Evolutionary conservation across 1,284 basidiomycete species (phyloP).

Genomic region (Pisolithus thermaeus): DNA sequence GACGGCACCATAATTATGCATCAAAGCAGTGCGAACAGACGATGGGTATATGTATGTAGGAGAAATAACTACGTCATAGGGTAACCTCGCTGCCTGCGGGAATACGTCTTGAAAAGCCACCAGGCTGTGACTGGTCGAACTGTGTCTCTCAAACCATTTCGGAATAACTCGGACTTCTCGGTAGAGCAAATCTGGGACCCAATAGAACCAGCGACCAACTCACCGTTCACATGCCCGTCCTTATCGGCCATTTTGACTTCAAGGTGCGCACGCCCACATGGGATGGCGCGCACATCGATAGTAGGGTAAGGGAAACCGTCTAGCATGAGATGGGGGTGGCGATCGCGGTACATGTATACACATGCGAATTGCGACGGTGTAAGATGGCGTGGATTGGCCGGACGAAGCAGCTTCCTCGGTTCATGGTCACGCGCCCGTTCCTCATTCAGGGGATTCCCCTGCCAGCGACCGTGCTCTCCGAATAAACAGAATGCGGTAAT

Average conservation of each 20-base stretch:
- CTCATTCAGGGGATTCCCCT: constrained; percentile 28
- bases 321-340: constrained; percentile 24
- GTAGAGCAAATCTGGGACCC: constrained; percentile 30
- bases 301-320: constrained; percentile 33
- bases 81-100: not conserved
- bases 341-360: constrained; percentile 24
- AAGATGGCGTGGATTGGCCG: constrained; percentile 23
- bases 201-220: constrained; percentile 38
- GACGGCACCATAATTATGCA: not conserved
- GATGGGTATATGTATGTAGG: not conserved
- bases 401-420: constrained; percentile 29
- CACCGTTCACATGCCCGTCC: constrained; percentile 25
- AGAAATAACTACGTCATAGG: not conserved
- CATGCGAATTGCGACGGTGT: constrained; percentile 24
- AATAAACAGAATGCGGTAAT: constrained; percentile 38
- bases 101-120: constrained; percentile 23
- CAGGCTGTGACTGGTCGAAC: constrained; percentile 27
- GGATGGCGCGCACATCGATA: constrained; percentile 28
- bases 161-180: constrained; percentile 25
- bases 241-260: constrained; percentile 36
- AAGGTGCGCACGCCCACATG: constrained; percentile 33
- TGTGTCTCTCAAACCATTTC: constrained; percentile 26
- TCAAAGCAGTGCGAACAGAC: not conserved
- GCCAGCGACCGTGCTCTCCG: constrained; percentile 28
- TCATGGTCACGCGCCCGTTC: constrained; percentile 25